Percentiles rank a stretch among this genome's conserved stretches.
Evolutionary conservation across 208 protist species (phyloP).

Genomic region (Leishmania arabica): DNA sequence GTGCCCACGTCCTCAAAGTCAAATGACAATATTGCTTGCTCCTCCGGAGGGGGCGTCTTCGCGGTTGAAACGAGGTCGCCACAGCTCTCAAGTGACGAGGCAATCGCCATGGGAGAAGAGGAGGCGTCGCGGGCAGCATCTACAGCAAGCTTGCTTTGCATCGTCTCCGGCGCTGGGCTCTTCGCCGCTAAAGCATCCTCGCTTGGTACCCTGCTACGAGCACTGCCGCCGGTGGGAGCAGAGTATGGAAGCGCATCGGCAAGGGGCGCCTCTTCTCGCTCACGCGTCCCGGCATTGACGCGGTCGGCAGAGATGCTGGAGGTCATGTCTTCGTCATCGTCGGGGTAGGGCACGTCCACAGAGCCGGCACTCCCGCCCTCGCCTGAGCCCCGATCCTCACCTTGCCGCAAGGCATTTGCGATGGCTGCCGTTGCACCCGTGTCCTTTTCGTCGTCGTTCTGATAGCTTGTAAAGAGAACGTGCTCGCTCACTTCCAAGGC

Average conservation of each 20-base stretch:
- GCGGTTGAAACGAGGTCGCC: not conserved
- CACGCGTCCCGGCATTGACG: conserved; percentile 2
- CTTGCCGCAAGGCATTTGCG: too few relatives aligned
- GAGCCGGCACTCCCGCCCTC: not conserved
- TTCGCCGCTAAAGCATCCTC: not conserved
- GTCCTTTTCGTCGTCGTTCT: not conserved
- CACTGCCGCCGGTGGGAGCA: not conserved
- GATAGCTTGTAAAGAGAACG: not conserved
- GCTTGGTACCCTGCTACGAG: not conserved
- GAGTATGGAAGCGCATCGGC: not conserved
- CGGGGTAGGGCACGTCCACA: not conserved
- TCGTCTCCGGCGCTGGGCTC: not conserved
- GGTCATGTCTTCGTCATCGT: not conserved
- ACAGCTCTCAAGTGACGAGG: not conserved
- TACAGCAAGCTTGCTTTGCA: not conserved
- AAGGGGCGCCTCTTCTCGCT: not conserved
- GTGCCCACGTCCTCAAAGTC: not conserved
- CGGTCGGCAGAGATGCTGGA: conserved; percentile 5
- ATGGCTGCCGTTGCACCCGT: not conserved
- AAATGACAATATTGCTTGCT: conserved; percentile 2
- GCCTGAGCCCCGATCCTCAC: not conserved
- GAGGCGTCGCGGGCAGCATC: not conserved
- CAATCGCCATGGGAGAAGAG: not conserved
- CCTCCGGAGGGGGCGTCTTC: not conserved
- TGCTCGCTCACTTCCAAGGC: conserved; percentile 4